Evolutionary conservation across 768 basidiomycete species (phyloP).

Genomic region (Calocera cornea): DNA sequence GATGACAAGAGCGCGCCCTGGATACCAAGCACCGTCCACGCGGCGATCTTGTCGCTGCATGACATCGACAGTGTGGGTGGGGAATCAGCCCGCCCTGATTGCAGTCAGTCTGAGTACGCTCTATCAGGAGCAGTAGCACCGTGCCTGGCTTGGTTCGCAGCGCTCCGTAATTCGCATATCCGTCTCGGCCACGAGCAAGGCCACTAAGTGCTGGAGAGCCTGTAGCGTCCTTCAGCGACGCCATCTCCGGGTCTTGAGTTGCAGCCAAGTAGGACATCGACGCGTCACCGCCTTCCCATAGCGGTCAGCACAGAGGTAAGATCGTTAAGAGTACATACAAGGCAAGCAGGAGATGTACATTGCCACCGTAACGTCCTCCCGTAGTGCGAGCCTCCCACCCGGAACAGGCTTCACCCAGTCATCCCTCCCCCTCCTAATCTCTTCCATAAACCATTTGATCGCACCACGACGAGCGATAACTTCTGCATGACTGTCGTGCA

Average conservation of each 20-base stretch:
- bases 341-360: conserved; percentile 70
- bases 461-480: conserved; percentile 73
- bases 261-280: conserved; percentile 67
- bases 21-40: conserved; percentile 71
- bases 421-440: conserved; percentile 29
- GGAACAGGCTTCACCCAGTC: conserved; percentile 33
- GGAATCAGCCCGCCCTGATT: conserved; percentile 55
- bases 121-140: neutral
- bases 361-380: conserved; percentile 35
- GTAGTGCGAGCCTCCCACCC: conserved; percentile 35
- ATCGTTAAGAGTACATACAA: conserved; percentile 25
- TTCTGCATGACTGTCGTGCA: conserved; percentile 89
- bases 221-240: conserved; percentile 46
- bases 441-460: conserved; percentile 65
- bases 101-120: neutral
- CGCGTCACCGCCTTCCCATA: conserved; percentile 67
- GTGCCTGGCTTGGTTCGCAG: conserved; percentile 82
- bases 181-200: conserved; percentile 60
- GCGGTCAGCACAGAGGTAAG: neutral
- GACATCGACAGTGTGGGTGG: conserved; percentile 74
- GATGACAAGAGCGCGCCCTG: conserved; percentile 64
- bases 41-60: conserved; percentile 88
- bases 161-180: conserved; percentile 59
- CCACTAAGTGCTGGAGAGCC: conserved; percentile 8
- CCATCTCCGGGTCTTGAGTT: conserved; percentile 60